phyloP scores from a whole-genome alignment of 305 asterid species.

The Plantago lanceolata region DNA sequence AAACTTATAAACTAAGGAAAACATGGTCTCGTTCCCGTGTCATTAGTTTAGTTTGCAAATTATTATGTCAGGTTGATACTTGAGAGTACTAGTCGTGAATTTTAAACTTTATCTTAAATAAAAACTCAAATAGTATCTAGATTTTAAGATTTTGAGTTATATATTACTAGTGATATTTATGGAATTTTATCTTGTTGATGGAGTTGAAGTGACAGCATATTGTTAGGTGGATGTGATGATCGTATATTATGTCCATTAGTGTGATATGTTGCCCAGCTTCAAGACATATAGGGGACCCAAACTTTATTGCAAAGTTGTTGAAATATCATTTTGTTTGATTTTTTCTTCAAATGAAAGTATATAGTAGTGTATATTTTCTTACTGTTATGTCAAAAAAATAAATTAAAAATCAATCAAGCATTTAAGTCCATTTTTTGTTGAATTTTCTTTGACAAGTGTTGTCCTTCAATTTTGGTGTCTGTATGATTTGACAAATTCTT shows the following conservation, averaged over 20 bases:
- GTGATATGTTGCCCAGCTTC: conserved; percentile 39
- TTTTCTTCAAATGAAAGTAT: conserved; percentile 25
- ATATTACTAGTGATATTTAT: too few relatives aligned
- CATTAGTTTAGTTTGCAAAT: neutral
- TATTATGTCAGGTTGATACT: neutral
- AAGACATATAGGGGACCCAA: conserved; percentile 49
- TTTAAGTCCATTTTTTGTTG: conserved; percentile 7
- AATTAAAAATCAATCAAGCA: conserved; percentile 1
- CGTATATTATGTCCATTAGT: conserved; percentile 26
- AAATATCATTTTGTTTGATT: conserved; percentile 35
- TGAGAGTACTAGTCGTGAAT: neutral
- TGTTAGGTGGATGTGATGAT: conserved; percentile 53
- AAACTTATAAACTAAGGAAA: conserved; percentile 28
- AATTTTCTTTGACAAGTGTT: conserved; percentile 14
- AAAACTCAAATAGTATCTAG: too few relatives aligned
- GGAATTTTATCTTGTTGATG: conserved; percentile 2
- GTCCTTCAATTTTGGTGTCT: conserved; percentile 13
- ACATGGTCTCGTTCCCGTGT: neutral
- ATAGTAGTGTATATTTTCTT: neutral
- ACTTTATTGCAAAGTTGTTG: conserved; percentile 43
- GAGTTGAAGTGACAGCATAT: conserved; percentile 23
- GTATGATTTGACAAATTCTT: neutral
- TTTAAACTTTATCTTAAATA: too few relatives aligned
- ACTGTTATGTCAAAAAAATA: neutral
- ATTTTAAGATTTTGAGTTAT: too few relatives aligned